These are phyloP conservation scores for Microsporum canis DNA, from an alignment of 2,329 filamentous ascomycete genomes.

Conservation along the genomic window DNA sequence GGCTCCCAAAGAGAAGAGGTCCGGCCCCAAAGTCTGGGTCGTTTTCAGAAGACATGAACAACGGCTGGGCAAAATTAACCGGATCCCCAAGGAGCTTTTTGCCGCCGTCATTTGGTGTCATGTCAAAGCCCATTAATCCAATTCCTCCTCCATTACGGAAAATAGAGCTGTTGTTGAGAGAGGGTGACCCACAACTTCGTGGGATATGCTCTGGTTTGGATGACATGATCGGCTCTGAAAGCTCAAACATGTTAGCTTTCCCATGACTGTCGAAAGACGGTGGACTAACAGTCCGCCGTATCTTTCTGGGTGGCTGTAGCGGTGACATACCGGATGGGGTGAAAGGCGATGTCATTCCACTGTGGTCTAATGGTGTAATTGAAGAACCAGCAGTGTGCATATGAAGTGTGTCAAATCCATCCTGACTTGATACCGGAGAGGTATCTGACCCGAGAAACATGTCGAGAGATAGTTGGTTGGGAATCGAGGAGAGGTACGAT, in stretches of 20 bases:
- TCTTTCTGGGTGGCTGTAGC: conserved; percentile 5
- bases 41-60: conserved; percentile 6
- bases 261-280: not conserved
- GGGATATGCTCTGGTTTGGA: conserved; percentile 1
- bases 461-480: conserved; percentile 7
- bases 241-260: conserved; percentile 2
- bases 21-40: conserved; percentile 6
- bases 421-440: conserved; percentile 1
- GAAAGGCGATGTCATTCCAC: conserved; percentile 6
- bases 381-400: conserved; percentile 1
- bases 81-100: conserved; percentile 5
- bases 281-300: conserved; percentile 7
- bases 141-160: not conserved
- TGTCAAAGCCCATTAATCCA: not conserved
- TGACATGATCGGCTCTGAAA: conserved; percentile 4
- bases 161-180: not conserved
- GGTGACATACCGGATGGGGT: conserved; percentile 6
- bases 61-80: conserved; percentile 4
- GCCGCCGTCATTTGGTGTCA: not conserved
- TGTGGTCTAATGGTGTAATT: not conserved
- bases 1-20: conserved; percentile 5
- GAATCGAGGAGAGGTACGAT: not conserved
- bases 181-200: not conserved
- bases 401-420: conserved; percentile 5
- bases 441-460: conserved; percentile 9